phyloP scores from a whole-genome alignment of 2,329 filamentous ascomycete genomes.

The Sporothrix variecibatus region DNA sequence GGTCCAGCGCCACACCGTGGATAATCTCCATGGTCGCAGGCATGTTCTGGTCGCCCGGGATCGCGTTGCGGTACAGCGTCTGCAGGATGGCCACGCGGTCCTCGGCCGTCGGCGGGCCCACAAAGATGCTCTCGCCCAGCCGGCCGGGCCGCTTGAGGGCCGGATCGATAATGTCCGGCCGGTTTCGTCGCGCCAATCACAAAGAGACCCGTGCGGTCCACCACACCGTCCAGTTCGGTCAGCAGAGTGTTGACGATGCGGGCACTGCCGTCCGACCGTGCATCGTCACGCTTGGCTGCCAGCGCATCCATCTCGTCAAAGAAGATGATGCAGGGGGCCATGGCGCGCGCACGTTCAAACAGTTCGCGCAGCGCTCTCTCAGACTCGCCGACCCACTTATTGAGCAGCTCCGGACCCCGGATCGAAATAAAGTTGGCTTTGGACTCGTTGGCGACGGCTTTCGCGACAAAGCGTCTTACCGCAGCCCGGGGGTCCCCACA shows the following conservation, averaged over 20 bases:
- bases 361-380: slow-evolving; percentile 91
- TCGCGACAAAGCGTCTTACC: slow-evolving; percentile 93
- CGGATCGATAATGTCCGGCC: slow-evolving; percentile 93
- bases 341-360: slow-evolving; percentile 83
- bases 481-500: slow-evolving; percentile 96
- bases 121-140: slow-evolving; percentile 76
- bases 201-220: slow-evolving; percentile 80
- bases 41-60: slow-evolving; percentile 35
- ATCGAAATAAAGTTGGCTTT: slow-evolving; percentile 98
- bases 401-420: slow-evolving; percentile 92
- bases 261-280: slow-evolving; percentile 72
- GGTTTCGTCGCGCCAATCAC: slow-evolving; percentile 95
- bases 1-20: slow-evolving; percentile 64
- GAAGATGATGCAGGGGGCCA: slow-evolving; percentile 91
- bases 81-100: slow-evolving; percentile 82
- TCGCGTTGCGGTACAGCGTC: slow-evolving; percentile 60
- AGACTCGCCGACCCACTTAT: slow-evolving; percentile 97
- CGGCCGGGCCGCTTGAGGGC: slow-evolving; percentile 92
- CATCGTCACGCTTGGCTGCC: slow-evolving; percentile 78
- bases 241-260: slow-evolving; percentile 94
- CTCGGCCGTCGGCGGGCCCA: slow-evolving; percentile 76
- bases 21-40: slow-evolving; percentile 40
- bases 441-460: slow-evolving; percentile 92
- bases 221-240: slow-evolving; percentile 88
- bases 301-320: slow-evolving; percentile 93